A percentile compares a stretch with the other conserved stretches of the same genome.
Evolutionary conservation across 495 filamentous ascomycete genomes (phyloP).

Genomic region (Tetracladium setigerum): DNA sequence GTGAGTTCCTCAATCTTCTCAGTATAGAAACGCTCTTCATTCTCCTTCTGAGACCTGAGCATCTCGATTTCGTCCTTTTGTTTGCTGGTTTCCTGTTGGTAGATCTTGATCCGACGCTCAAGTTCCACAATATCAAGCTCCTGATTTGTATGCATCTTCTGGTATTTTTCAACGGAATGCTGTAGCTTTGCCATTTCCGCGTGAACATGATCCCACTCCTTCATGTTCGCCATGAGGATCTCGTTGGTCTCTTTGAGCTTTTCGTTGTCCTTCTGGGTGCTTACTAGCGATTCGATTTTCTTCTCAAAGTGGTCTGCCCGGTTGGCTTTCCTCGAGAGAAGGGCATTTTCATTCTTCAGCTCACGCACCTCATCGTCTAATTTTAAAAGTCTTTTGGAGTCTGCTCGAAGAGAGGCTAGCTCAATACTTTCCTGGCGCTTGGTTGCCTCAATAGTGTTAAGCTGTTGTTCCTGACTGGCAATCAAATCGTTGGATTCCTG

Average conservation of each 20-base stretch:
- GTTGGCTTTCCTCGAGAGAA: constrained; percentile 74
- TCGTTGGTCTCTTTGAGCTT: constrained; percentile 54
- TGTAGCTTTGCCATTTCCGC: constrained; percentile 24
- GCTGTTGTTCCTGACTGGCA: constrained; percentile 46
- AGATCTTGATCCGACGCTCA: constrained; percentile 16
- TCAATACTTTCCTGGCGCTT: constrained; percentile 52
- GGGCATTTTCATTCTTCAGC: constrained; percentile 63
- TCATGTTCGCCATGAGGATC: constrained; percentile 46
- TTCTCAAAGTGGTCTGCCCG: constrained; percentile 65
- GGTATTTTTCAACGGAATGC: constrained; percentile 19
- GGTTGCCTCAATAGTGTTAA: constrained; percentile 31
- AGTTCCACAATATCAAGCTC: constrained; percentile 37
- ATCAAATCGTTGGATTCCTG: constrained; percentile 38
- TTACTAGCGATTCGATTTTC: constrained; percentile 65
- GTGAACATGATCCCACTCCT: constrained; percentile 39
- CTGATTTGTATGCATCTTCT: constrained; percentile 29
- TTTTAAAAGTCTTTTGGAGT: constrained; percentile 34
- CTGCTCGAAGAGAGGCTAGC: constrained; percentile 44
- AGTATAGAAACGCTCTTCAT: constrained; percentile 20
- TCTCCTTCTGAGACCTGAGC: constrained; percentile 28
- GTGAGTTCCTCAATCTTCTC: constrained; percentile 34
- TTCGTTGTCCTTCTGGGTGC: constrained; percentile 64
- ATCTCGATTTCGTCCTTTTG: constrained; percentile 26
- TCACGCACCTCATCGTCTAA: constrained; percentile 50
- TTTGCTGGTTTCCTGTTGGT: constrained; percentile 31